phyloP scores from a whole-genome alignment of 2,329 filamentous ascomycete species.

The Fusarium secorum region DNA sequence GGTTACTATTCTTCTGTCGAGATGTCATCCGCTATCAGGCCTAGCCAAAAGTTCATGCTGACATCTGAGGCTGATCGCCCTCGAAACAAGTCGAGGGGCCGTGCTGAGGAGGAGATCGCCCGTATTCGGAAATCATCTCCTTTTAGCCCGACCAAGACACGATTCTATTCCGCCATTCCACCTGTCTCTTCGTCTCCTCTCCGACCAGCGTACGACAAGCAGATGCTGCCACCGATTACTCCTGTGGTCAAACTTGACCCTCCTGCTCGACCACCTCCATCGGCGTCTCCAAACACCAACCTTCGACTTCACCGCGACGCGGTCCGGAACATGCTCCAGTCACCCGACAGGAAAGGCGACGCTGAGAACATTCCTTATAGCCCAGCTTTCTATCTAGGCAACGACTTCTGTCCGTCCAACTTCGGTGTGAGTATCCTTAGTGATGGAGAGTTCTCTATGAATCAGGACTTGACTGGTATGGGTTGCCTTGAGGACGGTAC shows the following conservation, averaged over 20 bases:
- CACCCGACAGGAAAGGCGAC: conserved; percentile 63
- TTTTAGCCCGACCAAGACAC: conserved; percentile 83
- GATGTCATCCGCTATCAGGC: conserved; percentile 79
- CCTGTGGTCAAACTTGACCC: conserved; percentile 83
- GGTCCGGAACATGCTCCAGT: conserved; percentile 82
- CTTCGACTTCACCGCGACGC: conserved; percentile 86
- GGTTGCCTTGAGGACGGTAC: conserved; percentile 43
- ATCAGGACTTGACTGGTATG: conserved; percentile 52
- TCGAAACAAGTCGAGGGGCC: conserved; percentile 78
- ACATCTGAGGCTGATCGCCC: conserved; percentile 84
- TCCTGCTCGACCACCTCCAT: conserved; percentile 65
- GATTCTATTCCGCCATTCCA: conserved; percentile 60
- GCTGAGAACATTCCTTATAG: conserved; percentile 67
- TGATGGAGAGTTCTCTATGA: conserved; percentile 69
- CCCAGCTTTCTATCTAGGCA: conserved; percentile 71
- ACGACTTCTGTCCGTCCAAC: conserved; percentile 58
- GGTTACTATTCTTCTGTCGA: conserved; percentile 97
- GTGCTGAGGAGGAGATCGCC: conserved; percentile 94
- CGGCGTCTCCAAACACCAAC: conserved; percentile 92
- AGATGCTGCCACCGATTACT: conserved; percentile 79
- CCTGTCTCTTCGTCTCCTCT: conserved; percentile 74
- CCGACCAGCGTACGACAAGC: conserved; percentile 62
- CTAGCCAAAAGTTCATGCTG: conserved; percentile 70
- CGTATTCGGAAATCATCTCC: conserved; percentile 91
- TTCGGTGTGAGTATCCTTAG: conserved; percentile 55